Evolutionary conservation across 305 asterid species (phyloP), one percentile per base, ranked within the genome.

Genomic region (Coffea humblotiana): DNA sequence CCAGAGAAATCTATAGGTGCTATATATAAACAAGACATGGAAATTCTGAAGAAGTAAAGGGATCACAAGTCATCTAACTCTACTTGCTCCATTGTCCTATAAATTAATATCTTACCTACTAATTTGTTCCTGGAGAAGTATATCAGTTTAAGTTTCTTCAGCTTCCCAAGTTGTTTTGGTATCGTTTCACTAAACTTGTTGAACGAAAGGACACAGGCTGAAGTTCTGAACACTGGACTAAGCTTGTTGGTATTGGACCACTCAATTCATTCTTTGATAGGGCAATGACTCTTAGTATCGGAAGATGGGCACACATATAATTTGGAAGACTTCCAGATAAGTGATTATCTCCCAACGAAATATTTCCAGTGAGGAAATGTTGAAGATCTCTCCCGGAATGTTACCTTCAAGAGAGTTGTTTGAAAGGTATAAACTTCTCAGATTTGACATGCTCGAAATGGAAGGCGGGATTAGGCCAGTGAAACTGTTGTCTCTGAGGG

Each of bases 401-500:
- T 8, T n/a, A 27, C 70, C 70, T 65, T 65, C 70, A 13, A 65
- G 43, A 65, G 40, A 25, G 35, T 49, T 49, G 54, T 49, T 1
- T 49, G 11, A 2, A 49, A 49, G 54, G 3, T 2, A 2, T 13
- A 49, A 11, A 10, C 15, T 12, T 11, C 15, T 10, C 3, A 49
- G 54, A 12, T 80, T 86, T 10, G 83, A 69, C 32, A 75, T 23
- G 79, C 74, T 88, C 6, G 79, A 80, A 0, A 81, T 6, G 27
- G 88, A 80, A 0, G 52, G 15, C 6, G 83, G 88, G 66, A 84
- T 76, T 1, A 52, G 27, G 52, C 89, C 85, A 0, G 77, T 61
- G 47, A 86, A 82, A 37, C 77, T 84, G 60, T 88, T 88, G 25
- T 80, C 82, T 18, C 60, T 12, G 1, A 86, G 75, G 23, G 47